Conservation (phyloP, 2,329 filamentous ascomycete genomes). For the Trichoderma sp. region DNA sequence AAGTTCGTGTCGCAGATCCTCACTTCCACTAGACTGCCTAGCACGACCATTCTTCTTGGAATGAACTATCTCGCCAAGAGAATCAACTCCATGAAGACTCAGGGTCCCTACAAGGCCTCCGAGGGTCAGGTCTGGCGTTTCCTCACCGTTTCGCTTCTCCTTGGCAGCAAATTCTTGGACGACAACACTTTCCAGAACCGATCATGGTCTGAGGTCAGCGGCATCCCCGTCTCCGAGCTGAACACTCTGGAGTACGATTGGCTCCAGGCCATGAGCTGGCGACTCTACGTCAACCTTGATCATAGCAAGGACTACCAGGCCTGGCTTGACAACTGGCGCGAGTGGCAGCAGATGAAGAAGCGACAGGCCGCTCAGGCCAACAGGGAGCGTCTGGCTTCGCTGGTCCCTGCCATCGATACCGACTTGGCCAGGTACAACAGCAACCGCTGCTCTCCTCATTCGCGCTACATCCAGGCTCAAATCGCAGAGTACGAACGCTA, state of each 20-base stretch:
- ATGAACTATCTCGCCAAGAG: constrained; percentile 87
- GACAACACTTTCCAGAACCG: constrained; percentile 98
- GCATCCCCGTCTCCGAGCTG: constrained; percentile 80
- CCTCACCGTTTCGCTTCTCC: constrained; percentile 79
- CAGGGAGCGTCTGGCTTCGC: constrained; percentile 55
- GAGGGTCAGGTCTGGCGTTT: constrained; percentile 83
- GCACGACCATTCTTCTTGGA: constrained; percentile 86
- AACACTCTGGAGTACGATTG: constrained; percentile 87
- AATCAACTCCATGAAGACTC: constrained; percentile 71
- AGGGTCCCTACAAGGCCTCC: constrained; percentile 59
- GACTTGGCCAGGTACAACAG: constrained; percentile 47
- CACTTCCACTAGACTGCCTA: constrained; percentile 85
- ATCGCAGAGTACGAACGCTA: constrained; percentile 57
- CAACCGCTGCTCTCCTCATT: constrained; percentile 45
- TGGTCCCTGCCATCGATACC: constrained; percentile 54
- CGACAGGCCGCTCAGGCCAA: constrained; percentile 52
- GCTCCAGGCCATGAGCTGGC: constrained; percentile 81
- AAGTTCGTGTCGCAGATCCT: constrained; percentile 93
- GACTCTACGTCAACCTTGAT: constrained; percentile 83
- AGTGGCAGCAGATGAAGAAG: constrained; percentile 61
- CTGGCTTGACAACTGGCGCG: constrained; percentile 64
- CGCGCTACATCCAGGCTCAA: constrained; percentile 59
- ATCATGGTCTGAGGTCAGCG: constrained; percentile 94
- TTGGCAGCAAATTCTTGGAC: constrained; percentile 94
- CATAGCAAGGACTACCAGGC: constrained; percentile 71